These are phyloP conservation scores for Nannochloropsis granulata DNA, from an alignment of 108 stramenopile species.

Conservation along the genomic window DNA sequence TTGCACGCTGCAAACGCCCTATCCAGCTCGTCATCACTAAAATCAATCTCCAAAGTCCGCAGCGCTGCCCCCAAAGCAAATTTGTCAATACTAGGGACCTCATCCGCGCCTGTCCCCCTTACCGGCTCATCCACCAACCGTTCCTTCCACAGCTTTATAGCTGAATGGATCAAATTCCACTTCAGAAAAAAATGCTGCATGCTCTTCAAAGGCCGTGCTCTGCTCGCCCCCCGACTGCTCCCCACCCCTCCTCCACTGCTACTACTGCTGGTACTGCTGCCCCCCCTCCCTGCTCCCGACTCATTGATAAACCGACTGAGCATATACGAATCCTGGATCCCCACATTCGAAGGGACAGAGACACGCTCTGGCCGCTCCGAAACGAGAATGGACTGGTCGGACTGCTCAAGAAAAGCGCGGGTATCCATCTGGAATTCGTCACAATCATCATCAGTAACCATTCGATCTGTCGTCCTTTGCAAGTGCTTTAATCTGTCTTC, in stretches of 20 bases:
- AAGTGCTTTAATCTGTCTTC: not conserved
- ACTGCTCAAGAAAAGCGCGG: not conserved
- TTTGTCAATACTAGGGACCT: not conserved
- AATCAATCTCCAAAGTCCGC: not conserved
- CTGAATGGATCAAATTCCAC: not conserved
- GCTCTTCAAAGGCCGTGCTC: not conserved
- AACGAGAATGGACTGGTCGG: not conserved
- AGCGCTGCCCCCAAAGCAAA: not conserved
- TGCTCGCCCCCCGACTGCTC: not conserved
- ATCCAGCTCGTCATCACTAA: not conserved
- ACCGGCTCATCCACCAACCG: not conserved
- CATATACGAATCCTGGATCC: not conserved
- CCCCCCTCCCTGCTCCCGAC: not conserved
- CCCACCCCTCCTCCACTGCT: not conserved
- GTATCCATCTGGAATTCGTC: not conserved
- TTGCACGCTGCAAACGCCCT: not conserved
- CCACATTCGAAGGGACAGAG: not conserved
- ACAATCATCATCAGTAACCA: not conserved
- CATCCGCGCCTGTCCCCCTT: not conserved
- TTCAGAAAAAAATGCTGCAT: not conserved
- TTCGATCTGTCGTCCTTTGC: not conserved
- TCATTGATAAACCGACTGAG: not conserved
- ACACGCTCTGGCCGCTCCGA: not conserved
- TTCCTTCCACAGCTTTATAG: not conserved
- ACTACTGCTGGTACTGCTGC: not conserved